Percentiles rank a stretch among this genome's conserved stretches.
Evolutionary conservation across 2,329 filamentous ascomycete species (phyloP).

Genomic region (Fusarium sp.): DNA sequence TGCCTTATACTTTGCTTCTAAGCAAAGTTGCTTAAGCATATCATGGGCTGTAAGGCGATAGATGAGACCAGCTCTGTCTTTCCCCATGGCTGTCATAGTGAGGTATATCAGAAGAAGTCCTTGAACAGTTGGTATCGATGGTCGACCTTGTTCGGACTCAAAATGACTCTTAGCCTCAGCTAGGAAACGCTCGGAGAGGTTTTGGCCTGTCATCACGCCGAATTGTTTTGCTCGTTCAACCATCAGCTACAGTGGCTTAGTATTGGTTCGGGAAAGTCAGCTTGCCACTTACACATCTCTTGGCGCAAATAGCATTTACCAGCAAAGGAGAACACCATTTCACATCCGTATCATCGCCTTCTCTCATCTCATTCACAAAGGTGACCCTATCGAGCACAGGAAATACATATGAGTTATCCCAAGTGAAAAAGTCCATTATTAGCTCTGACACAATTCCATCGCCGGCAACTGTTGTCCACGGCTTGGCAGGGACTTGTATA

Average conservation of each 20-base stretch:
- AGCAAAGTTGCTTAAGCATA: not conserved
- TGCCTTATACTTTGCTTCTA: not conserved
- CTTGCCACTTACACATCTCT: not conserved
- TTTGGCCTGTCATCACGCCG: not conserved
- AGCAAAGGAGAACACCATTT: not conserved
- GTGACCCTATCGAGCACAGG: not conserved
- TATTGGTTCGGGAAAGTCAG: not conserved
- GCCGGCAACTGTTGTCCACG: not conserved
- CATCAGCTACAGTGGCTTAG: not conserved
- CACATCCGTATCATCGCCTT: not conserved
- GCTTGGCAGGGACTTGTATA: conserved; percentile 1
- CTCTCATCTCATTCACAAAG: not conserved
- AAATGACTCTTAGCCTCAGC: not conserved
- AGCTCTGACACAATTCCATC: not conserved
- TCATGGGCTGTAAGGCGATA: not conserved
- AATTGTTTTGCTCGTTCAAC: conserved; percentile 8
- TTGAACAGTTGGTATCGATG: not conserved
- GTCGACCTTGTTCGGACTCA: not conserved
- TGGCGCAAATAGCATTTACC: not conserved
- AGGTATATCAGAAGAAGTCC: conserved; percentile 2
- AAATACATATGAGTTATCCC: conserved; percentile 1
- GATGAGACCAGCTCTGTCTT: not conserved
- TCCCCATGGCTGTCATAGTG: not conserved
- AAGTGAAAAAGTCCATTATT: not conserved
- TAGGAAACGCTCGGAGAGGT: not conserved